Conservation (phyloP, 305 asterid species). For the Rubia tinctorum region DNA sequence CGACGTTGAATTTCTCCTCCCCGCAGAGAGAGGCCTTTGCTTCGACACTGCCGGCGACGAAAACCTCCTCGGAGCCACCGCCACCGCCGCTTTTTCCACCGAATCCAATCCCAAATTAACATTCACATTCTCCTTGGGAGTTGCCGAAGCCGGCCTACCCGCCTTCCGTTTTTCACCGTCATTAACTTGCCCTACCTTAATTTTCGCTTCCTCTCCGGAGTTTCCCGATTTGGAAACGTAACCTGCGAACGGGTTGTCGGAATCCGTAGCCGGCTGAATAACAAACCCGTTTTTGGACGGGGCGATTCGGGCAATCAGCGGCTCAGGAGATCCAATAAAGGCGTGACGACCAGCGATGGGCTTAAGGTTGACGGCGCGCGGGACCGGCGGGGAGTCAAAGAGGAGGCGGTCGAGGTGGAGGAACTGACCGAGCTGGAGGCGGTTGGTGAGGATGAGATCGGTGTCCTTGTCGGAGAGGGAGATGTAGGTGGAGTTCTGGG, state of each 20-base stretch:
- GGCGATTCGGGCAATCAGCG: slow-evolving; percentile 54
- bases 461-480: slow-evolving; percentile 80
- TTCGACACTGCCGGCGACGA: slow-evolving; percentile 61
- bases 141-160: slow-evolving; percentile 37
- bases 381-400: slow-evolving; percentile 70
- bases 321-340: slow-evolving; percentile 77
- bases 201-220: slow-evolving; percentile 32
- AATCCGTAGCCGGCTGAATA: slow-evolving; percentile 71
- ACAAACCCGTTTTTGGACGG: slow-evolving; percentile 48
- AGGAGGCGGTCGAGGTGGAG: slow-evolving; percentile 71
- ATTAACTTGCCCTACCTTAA: slow-evolving; percentile 18
- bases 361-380: slow-evolving; percentile 61
- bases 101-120: slow-evolving; percentile 33
- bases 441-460: slow-evolving; percentile 73
- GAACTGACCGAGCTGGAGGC: slow-evolving; percentile 92
- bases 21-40: slow-evolving; percentile 57
- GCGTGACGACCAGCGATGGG: slow-evolving; percentile 74
- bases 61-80: slow-evolving; percentile 52
- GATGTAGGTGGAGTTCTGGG: slow-evolving; percentile 82
- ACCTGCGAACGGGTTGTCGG: slow-evolving; percentile 55
- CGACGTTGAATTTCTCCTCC: slow-evolving; percentile 36
- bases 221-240: slow-evolving; percentile 38
- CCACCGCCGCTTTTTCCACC: slow-evolving; percentile 28
- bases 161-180: slow-evolving; percentile 25
- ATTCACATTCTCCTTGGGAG: slow-evolving; percentile 59